phyloP scores from a whole-genome alignment of 2,329 filamentous ascomycete genomes.

The Diaporthe sp. region DNA sequence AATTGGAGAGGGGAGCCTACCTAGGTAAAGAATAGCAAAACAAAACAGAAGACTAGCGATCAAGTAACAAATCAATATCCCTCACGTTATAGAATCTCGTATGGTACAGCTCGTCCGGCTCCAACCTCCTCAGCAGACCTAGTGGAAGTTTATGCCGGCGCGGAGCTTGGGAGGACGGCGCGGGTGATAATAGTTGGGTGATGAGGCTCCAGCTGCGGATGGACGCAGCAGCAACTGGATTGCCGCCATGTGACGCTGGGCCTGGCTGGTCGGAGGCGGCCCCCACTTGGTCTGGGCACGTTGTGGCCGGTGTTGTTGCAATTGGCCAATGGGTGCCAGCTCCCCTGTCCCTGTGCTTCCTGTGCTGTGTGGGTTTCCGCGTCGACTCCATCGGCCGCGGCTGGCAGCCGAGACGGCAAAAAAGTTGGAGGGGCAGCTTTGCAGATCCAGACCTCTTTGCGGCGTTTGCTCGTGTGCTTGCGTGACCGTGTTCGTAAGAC shows the following conservation, averaged over 20 bases:
- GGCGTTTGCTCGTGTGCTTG: neutral
- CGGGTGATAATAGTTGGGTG: neutral
- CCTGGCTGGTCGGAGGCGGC: conserved; percentile 1
- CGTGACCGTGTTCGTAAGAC: conserved; percentile 14
- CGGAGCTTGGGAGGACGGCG: conserved; percentile 1
- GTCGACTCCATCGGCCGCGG: conserved; percentile 18
- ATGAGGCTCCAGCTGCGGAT: neutral
- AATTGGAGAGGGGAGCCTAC: neutral
- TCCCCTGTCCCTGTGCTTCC: conserved; percentile 4
- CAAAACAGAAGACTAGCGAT: neutral
- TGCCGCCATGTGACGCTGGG: conserved; percentile 34
- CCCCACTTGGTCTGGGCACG: conserved; percentile 36
- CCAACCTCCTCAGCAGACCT: neutral
- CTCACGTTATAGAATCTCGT: conserved; percentile 9
- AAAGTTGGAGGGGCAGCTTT: conserved; percentile 36
- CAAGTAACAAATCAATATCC: neutral
- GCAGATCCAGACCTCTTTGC: conserved; percentile 16
- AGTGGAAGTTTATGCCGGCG: conserved; percentile 14
- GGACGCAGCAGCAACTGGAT: conserved; percentile 4
- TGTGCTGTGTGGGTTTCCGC: conserved; percentile 25
- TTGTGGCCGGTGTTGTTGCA: conserved; percentile 19
- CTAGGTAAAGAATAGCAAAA: neutral
- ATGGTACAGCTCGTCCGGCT: conserved; percentile 5
- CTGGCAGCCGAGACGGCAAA: neutral
- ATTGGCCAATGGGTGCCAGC: conserved; percentile 36